phyloP scores from a whole-genome alignment of 2,329 filamentous ascomycete species.

The Dendrostoma leiphaemia region DNA sequence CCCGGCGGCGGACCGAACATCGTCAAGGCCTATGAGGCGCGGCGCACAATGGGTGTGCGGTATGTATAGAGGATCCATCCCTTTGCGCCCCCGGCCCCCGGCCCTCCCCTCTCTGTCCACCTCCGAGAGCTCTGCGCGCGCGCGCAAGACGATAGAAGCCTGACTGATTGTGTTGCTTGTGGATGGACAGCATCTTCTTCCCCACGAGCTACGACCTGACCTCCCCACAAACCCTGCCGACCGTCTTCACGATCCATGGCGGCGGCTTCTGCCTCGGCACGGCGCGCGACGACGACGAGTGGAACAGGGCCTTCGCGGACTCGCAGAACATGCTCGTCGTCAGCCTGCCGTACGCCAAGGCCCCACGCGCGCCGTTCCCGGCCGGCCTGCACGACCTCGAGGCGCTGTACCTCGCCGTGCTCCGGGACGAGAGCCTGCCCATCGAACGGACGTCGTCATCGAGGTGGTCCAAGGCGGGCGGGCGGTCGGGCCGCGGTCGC shows the following conservation, averaged over 20 bases:
- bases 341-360: slow-evolving; percentile 47
- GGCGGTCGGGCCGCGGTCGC: slow-evolving; percentile 20
- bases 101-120: too few relatives aligned
- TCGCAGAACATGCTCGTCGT: slow-evolving; percentile 41
- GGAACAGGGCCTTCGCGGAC: slow-evolving; percentile 42
- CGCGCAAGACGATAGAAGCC: too few relatives aligned
- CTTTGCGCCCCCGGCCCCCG: too few relatives aligned
- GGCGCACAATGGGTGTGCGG: slow-evolving; percentile 8
- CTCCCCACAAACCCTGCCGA: slow-evolving; percentile 33
- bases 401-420: slow-evolving; percentile 38
- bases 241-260: slow-evolving; percentile 50
- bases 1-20: slow-evolving; percentile 7
- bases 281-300: slow-evolving; percentile 43
- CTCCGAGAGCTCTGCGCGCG: too few relatives aligned
- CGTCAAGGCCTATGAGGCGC: slow-evolving; percentile 11
- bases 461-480: neutral
- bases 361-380: slow-evolving; percentile 44
- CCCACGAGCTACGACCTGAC: slow-evolving; percentile 33
- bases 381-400: slow-evolving; percentile 42
- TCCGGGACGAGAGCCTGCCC: slow-evolving; percentile 42
- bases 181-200: slow-evolving; percentile 35
- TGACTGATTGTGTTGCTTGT: neutral
- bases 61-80: neutral
- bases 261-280: slow-evolving; percentile 47
- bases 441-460: slow-evolving; percentile 37